Evolutionary conservation across 106 monocot genomes (phyloP).

Genomic region (Allium sativum): DNA sequence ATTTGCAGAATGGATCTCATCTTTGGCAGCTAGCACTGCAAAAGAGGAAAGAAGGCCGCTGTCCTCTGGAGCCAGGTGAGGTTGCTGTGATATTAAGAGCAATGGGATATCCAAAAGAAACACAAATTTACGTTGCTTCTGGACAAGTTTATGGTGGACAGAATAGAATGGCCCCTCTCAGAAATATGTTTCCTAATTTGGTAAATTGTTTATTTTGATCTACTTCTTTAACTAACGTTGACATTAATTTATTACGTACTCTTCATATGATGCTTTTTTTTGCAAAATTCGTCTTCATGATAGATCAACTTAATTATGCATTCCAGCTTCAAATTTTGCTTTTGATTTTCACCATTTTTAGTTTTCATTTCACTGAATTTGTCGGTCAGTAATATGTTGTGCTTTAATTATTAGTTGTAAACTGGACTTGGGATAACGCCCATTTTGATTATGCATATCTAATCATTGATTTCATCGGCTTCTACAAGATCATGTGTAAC

Average conservation of each 20-base stretch:
- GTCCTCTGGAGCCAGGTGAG: conserved; percentile 95
- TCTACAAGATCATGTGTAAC: no score
- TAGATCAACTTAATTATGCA: not conserved
- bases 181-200: conserved; percentile 98
- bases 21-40: conserved; percentile 85
- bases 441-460: no score
- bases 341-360: not conserved
- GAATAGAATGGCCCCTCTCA: conserved; percentile 90
- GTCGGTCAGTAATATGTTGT: no score
- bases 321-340: not conserved
- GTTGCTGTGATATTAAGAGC: conserved; percentile 82
- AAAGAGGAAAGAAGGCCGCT: conserved; percentile 94
- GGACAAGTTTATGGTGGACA: conserved; percentile 95
- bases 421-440: no score
- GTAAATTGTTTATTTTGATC: conserved; percentile 18
- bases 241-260: no score
- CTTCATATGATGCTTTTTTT: no score
- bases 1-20: conserved; percentile 87
- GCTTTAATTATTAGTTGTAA: no score
- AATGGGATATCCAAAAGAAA: conserved; percentile 96
- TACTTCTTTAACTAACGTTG: no score
- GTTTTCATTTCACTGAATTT: not conserved
- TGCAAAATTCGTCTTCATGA: not conserved
- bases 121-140: conserved; percentile 98
- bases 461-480: no score